Evolutionary conservation across 202 grass and related monocot genomes (phyloP).

Genomic region (Elaeis oleifera): DNA sequence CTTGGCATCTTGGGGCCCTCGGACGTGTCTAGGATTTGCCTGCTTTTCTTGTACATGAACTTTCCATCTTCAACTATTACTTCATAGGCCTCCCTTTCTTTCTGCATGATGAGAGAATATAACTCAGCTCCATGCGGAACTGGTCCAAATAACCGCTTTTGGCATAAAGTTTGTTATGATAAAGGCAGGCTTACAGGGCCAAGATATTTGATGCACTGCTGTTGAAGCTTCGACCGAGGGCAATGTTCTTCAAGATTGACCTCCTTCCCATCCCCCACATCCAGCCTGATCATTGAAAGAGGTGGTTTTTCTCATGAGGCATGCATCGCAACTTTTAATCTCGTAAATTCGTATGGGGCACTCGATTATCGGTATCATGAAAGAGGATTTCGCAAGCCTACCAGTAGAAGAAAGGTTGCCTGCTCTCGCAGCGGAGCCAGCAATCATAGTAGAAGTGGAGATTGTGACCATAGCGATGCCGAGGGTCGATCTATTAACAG

Average conservation of each 20-base stretch:
- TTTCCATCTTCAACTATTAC: constrained; percentile 62
- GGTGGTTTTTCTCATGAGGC: not conserved
- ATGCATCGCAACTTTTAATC: too few species aligned
- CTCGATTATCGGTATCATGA: not conserved
- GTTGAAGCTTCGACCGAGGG: constrained; percentile 51
- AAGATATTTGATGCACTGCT: constrained; percentile 96
- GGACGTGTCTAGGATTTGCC: constrained; percentile 41
- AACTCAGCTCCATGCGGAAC: too few species aligned
- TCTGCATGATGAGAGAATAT: constrained; percentile 32
- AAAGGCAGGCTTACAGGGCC: constrained; percentile 53
- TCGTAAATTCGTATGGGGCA: too few species aligned
- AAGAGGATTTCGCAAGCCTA: constrained; percentile 1
- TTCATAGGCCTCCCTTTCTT: constrained; percentile 86
- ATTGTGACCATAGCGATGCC: constrained; percentile 92
- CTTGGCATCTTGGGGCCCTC: constrained; percentile 43
- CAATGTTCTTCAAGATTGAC: constrained; percentile 67
- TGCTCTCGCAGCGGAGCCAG: constrained; percentile 87
- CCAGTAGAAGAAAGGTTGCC: constrained; percentile 99
- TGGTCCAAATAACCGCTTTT: too few species aligned
- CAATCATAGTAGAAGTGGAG: constrained; percentile 87
- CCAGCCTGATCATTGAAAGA: constrained; percentile 46
- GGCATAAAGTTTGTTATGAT: not conserved
- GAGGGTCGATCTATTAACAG: constrained; percentile 67
- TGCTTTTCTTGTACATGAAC: constrained; percentile 60
- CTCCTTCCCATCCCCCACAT: constrained; percentile 86